A percentile compares a stretch with the other conserved stretches of the same genome.
Conservation (phyloP, 345 rosid genomes). For the Psidium friedrichsthalianum region DNA sequence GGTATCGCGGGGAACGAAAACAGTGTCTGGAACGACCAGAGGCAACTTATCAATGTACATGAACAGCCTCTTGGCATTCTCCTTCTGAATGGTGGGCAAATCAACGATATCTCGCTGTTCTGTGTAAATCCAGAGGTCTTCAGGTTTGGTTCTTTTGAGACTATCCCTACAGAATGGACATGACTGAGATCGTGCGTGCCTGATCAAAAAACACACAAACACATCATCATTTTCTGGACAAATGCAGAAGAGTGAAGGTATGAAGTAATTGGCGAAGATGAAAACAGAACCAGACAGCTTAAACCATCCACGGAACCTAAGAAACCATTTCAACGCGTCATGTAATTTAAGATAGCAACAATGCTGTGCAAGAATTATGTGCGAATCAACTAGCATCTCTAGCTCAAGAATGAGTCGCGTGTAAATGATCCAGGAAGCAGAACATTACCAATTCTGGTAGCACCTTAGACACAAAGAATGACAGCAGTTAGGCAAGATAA, state of each 20-base stretch:
- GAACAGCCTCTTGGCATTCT: conserved; percentile 46
- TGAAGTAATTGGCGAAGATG: not conserved
- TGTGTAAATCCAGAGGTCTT: conserved; percentile 62
- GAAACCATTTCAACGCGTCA: not conserved
- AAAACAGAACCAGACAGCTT: not conserved
- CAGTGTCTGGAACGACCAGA: conserved; percentile 41
- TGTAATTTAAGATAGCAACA: not conserved
- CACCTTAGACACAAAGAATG: conserved; percentile 71
- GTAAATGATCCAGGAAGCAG: not conserved
- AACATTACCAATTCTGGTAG: conserved; percentile 49
- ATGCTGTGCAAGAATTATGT: not conserved
- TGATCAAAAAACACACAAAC: conserved; percentile 9
- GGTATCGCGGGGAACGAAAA: conserved; percentile 27
- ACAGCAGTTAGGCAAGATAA: conserved; percentile 64
- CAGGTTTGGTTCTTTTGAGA: conserved; percentile 41
- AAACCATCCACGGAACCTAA: not conserved
- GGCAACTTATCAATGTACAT: conserved; percentile 62
- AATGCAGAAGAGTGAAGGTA: not conserved
- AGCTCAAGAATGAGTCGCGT: not conserved
- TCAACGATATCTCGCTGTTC: conserved; percentile 35
- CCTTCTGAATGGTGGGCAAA: conserved; percentile 25
- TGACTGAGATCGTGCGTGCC: conserved; percentile 60
- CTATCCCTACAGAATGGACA: conserved; percentile 76
- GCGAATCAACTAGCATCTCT: not conserved
- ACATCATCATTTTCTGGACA: not conserved